Conservation (phyloP, 1,284 basidiomycete species). For the Trichosporon asahii region DNA sequence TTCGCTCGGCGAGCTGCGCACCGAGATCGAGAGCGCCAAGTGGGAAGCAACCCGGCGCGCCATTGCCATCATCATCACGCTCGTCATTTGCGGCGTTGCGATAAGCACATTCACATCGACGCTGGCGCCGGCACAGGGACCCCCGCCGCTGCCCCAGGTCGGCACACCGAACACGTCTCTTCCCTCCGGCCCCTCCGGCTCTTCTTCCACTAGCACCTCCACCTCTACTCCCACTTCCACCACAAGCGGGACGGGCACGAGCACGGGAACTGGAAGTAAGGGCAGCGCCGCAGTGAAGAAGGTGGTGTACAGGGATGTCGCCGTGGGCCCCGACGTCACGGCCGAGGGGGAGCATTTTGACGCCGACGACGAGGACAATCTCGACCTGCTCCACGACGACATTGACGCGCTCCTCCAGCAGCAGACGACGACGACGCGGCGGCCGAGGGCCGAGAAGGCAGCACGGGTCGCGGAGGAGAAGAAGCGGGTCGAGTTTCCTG, state of each 20-base stretch:
- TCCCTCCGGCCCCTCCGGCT: background rate
- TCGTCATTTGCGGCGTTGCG: constrained; percentile 23
- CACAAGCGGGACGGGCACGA: constrained; percentile 1
- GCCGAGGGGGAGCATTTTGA: constrained; percentile 22
- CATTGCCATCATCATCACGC: constrained; percentile 55
- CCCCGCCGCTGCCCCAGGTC: background rate
- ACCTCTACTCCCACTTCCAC: constrained; percentile 11
- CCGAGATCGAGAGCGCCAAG: constrained; percentile 80
- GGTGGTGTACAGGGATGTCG: constrained; percentile 27
- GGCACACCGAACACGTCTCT: too few species aligned
- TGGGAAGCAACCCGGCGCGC: constrained; percentile 88
- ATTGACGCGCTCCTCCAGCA: constrained; percentile 15
- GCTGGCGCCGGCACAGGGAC: background rate
- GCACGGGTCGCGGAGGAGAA: background rate
- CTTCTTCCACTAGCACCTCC: background rate
- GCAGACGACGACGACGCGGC: background rate
- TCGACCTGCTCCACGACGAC: background rate
- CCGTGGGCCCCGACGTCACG: constrained; percentile 30
- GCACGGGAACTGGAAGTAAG: background rate
- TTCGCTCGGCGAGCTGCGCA: constrained; percentile 75
- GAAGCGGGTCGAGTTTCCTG: background rate
- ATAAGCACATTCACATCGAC: constrained; percentile 17
- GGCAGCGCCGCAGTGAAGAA: background rate
- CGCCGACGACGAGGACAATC: constrained; percentile 4
- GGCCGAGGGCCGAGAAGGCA: background rate